Evolutionary conservation across 495 filamentous ascomycete genomes (phyloP), one percentile per base, ranked within the genome.

Genomic region (Hypomontagnella monticulosa): DNA sequence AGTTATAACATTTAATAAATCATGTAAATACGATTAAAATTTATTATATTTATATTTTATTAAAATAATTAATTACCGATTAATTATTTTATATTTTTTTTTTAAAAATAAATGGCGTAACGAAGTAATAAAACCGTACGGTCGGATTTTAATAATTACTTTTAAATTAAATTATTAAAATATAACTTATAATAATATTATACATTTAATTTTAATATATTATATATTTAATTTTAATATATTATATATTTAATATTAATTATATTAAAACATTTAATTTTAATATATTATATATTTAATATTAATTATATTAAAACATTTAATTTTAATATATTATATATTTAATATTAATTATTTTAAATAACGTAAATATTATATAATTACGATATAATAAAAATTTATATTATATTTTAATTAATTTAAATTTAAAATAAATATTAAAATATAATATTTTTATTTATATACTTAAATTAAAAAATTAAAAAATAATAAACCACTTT

Each of bases 51-150:
- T 41, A 41, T 36, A 36, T 36, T 36, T 36, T 36, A 5, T 5
- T 36, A 5, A 36, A 36, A 36, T 8, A 41, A 41, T 4, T 41
- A 41, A 14, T n/a, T 8, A 41, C 11, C 16, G 8, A 47, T 47
- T 47, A 47, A 11, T 47, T 47, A 12, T 55, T 27, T 41, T 55
- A 41, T 41, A 27, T 41, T 55, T n/a, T n/a, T n/a, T n/a, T 41
- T 40, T 55, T 32, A 40, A 41, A 41, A 55, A n/a, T n/a, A n/a
- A n/a, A n/a, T n/a, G n/a, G n/a, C n/a, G n/a, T n/a, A 53, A 53
- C 4, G 15, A 53, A 42, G 10, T 42, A 42, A 2, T 16, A 10
- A n/a, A n/a, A n/a, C n/a, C n/a, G n/a, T n/a, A n/a, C n/a, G n/a
- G n/a, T n/a, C n/a, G n/a, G n/a, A n/a, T 42, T 42, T 16, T 10